Percentiles rank a stretch among this genome's conserved stretches.
Conservation (phyloP, 495 filamentous ascomycete species). For the Aspergillus egyptiacus region DNA sequence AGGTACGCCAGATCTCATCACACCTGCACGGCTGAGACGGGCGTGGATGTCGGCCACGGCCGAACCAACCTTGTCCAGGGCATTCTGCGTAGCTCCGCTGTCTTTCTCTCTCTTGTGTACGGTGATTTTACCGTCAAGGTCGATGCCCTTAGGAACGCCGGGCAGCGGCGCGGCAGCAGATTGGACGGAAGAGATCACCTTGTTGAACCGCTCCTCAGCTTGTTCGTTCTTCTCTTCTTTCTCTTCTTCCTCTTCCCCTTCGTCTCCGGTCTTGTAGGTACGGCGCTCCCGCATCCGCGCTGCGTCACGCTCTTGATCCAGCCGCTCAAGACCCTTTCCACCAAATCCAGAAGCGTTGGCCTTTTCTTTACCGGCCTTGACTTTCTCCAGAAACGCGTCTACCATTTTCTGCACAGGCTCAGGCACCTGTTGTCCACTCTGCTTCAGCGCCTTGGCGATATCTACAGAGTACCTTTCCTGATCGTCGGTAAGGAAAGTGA, state of each 20-base stretch:
- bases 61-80: constrained; percentile 75
- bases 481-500: constrained; percentile 88
- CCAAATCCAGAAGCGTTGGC: constrained; percentile 78
- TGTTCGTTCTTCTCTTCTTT: constrained; percentile 59
- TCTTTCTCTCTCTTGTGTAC: constrained; percentile 69
- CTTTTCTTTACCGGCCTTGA: constrained; percentile 87
- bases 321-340: constrained; percentile 85
- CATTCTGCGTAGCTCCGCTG: constrained; percentile 52
- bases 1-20: constrained; percentile 83
- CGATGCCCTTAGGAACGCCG: constrained; percentile 57
- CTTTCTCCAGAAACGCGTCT: constrained; percentile 73
- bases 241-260: constrained; percentile 78
- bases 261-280: constrained; percentile 84
- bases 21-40: constrained; percentile 77
- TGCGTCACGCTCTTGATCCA: constrained; percentile 85
- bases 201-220: constrained; percentile 55
- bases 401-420: constrained; percentile 61
- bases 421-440: constrained; percentile 79
- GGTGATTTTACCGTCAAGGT: constrained; percentile 68
- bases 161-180: constrained; percentile 44
- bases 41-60: constrained; percentile 83
- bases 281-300: constrained; percentile 79
- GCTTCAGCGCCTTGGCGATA: constrained; percentile 87
- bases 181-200: constrained; percentile 60
- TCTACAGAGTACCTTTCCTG: constrained; percentile 87